These are phyloP conservation scores for Anacardium occidentale DNA, from an alignment of 345 rosid species.

Conservation along the genomic window DNA sequence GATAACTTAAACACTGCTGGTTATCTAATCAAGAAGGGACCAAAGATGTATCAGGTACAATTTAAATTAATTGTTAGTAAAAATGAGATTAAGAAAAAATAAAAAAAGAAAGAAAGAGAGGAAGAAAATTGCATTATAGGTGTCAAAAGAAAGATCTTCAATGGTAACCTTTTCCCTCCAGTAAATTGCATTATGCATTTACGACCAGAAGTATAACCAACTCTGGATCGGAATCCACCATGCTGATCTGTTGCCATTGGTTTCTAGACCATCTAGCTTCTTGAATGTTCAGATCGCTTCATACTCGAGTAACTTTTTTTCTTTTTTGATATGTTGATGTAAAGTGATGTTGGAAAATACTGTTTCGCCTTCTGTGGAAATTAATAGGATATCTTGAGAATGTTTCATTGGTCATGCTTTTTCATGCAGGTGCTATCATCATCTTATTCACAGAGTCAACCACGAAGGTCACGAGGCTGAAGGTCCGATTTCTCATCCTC, in stretches of 20 bases:
- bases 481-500: neutral
- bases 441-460: slow-evolving; percentile 73
- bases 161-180: neutral
- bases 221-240: neutral
- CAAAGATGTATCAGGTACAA: slow-evolving; percentile 92
- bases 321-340: neutral
- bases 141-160: neutral
- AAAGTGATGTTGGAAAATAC: neutral
- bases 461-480: slow-evolving; percentile 61
- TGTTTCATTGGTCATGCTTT: slow-evolving; percentile 1
- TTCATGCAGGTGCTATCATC: slow-evolving; percentile 70
- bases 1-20: slow-evolving; percentile 92
- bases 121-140: too few relatives aligned
- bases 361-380: neutral
- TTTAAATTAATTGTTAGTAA: neutral
- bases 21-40: slow-evolving; percentile 85
- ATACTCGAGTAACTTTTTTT: neutral
- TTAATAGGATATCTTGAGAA: neutral
- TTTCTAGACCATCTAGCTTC: neutral
- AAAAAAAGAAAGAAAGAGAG: too few relatives aligned
- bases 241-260: neutral
- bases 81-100: neutral
- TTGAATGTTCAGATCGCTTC: neutral
- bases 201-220: neutral
- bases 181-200: too few relatives aligned